Base-by-base conservation (phyloP, 1,284 basidiomycete species). In the Takashimella koratensis region DNA sequence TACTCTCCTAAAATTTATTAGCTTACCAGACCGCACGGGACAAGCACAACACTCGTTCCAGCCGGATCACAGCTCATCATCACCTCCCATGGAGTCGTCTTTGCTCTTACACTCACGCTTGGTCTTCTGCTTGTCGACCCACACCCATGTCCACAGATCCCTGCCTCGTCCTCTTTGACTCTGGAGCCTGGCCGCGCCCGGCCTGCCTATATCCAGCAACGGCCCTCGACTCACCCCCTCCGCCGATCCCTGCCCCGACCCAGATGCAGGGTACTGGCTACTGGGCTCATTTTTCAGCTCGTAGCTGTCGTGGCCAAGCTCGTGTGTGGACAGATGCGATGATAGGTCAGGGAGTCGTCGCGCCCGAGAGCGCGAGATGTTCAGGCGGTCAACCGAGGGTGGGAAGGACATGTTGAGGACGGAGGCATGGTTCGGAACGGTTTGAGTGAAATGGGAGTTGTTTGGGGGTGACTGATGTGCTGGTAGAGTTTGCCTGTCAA, bases 141-240 rank as follows among this genome's bases (percentile, higher is more conserved):
- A 65, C 5, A 16, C 45, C 64, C 62, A 66, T 13, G 45, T 40
- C 65, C 67, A 67, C n/a, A n/a, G n/a, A n/a, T 26, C 47, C 49
- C 11, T 59, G 60, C 16, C 44, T 47, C 4, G 36, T 27, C 43
- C 45, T 45, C 6, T 8, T 36, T 16, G 30, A 36, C 30, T 36
- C 8, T 57, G 48, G 22, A 70, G 39, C 25, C 51, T 51, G 3
- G 53, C 61, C 3, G 54, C 58, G 22, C 66, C 67, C 10, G n/a
- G 19, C 41, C 54, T 51, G n/a, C 67, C 67, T 46, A 64, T 58
- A 40, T 63, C 66, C 11, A 67, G 39, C 16, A 51, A 8, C 16
- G 30, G 30, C 30, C 30, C 30, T 8, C 30, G 10, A 36, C 8
- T 36, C 30, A 36, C 10, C 10, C 16, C 30, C 8, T 36, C 16